These are phyloP conservation scores for Solanum corneliomulleri DNA, from an alignment of 257 asterid genomes.

Conservation along the genomic window DNA sequence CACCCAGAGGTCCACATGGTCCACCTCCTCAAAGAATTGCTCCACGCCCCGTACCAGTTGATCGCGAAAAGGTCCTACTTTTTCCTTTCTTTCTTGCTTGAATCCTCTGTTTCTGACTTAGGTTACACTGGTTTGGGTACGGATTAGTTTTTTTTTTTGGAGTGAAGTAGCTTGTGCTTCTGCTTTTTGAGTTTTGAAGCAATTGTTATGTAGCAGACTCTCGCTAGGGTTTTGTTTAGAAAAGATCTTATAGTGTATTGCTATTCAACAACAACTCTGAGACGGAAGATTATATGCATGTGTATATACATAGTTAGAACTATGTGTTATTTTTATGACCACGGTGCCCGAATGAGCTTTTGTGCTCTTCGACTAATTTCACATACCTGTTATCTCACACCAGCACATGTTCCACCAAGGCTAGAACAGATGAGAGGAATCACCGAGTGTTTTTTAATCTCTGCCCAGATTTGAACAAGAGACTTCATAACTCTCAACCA, in stretches of 20 bases:
- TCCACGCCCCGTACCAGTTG: neutral
- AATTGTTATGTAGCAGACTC: neutral
- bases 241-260: neutral
- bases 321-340: neutral
- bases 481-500: too few species aligned
- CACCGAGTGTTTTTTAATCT: too few species aligned
- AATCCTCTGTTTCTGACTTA: neutral
- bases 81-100: neutral
- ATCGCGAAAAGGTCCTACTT: neutral
- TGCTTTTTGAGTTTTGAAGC: neutral
- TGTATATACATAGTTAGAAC: neutral
- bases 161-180: neutral
- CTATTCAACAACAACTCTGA: neutral
- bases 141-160: neutral
- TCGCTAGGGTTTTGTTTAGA: neutral
- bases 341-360: too few species aligned
- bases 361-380: too few species aligned
- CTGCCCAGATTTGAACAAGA: too few species aligned
- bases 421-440: too few species aligned
- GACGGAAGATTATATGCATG: too few species aligned
- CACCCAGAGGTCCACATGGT: neutral
- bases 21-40: neutral
- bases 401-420: too few species aligned
- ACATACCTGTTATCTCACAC: too few species aligned
- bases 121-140: neutral